phyloP scores from a whole-genome alignment of 2,329 filamentous ascomycete species.

The Orbilia quercus region DNA sequence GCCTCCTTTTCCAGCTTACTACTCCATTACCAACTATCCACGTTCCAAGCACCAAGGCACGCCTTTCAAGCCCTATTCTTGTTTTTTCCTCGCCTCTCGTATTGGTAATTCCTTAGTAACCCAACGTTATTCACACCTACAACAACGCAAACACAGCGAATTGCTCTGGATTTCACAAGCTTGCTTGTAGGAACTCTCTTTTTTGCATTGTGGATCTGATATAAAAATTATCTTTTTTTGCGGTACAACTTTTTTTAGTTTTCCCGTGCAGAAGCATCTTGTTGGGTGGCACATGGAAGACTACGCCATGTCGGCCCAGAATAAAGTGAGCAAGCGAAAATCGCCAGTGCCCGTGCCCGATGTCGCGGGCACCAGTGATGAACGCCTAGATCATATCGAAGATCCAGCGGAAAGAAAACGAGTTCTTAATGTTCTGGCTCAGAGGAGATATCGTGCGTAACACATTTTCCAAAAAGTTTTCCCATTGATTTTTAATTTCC shows the following conservation, averaged over 20 bases:
- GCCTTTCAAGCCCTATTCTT: slow-evolving; percentile 45
- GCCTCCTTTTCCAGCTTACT: slow-evolving; percentile 54
- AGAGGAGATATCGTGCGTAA: slow-evolving; percentile 56
- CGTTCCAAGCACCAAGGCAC: slow-evolving; percentile 49
- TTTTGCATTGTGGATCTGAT: slow-evolving; percentile 29
- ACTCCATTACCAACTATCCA: slow-evolving; percentile 49
- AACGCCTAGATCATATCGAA: slow-evolving; percentile 47
- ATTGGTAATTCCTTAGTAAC: slow-evolving; percentile 57
- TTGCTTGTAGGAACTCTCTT: slow-evolving; percentile 6
- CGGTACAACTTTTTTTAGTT: slow-evolving; percentile 3
- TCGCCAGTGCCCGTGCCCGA: slow-evolving; percentile 50
- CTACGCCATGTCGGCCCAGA: slow-evolving; percentile 36
- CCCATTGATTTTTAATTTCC: slow-evolving; percentile 3
- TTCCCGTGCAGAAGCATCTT: slow-evolving; percentile 1
- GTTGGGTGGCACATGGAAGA: slow-evolving; percentile 26
- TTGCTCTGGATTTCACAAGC: neutral
- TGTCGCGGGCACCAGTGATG: slow-evolving; percentile 44
- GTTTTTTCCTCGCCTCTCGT: slow-evolving; percentile 48
- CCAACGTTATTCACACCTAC: slow-evolving; percentile 56
- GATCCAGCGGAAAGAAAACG: slow-evolving; percentile 54
- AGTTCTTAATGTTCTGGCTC: slow-evolving; percentile 49
- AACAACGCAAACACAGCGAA: slow-evolving; percentile 36
- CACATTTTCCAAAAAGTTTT: slow-evolving; percentile 7
- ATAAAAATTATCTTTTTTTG: slow-evolving; percentile 17
- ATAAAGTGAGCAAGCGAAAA: slow-evolving; percentile 49